Evolutionary conservation across 805 yeast species (phyloP).

Genomic region (Ogataea polymorpha): DNA sequence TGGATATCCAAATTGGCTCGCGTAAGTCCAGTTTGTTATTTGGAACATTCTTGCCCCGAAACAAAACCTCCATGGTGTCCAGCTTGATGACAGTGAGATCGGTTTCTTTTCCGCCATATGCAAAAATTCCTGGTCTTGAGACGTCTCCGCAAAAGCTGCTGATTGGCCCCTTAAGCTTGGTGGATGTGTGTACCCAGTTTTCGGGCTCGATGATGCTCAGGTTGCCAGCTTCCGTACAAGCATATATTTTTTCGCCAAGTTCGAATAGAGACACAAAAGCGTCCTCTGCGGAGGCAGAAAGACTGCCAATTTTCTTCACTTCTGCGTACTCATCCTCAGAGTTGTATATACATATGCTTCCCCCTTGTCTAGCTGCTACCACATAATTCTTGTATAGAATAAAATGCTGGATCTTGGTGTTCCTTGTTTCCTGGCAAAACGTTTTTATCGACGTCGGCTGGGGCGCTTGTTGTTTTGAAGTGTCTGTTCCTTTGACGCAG

Average conservation of each 20-base stretch:
- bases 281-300: constrained; percentile 28
- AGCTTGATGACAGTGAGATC: constrained; percentile 54
- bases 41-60: constrained; percentile 79
- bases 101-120: constrained; percentile 84
- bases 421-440: constrained; percentile 28
- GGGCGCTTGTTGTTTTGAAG: constrained; percentile 62
- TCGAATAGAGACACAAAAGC: constrained; percentile 36
- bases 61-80: constrained; percentile 37
- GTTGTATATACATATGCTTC: constrained; percentile 41
- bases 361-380: constrained; percentile 43
- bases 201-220: constrained; percentile 27
- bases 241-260: constrained; percentile 26
- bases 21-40: constrained; percentile 74
- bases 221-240: constrained; percentile 35
- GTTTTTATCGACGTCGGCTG: constrained; percentile 56
- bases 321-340: constrained; percentile 17
- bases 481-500: constrained; percentile 71
- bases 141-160: constrained; percentile 49
- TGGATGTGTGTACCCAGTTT: constrained; percentile 8
- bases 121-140: constrained; percentile 50
- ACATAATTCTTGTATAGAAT: constrained; percentile 33
- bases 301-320: constrained; percentile 14
- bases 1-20: constrained; percentile 77
- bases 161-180: constrained; percentile 45
- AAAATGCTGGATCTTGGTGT: constrained; percentile 35